Conservation (phyloP, 805 yeast genomes). For the Lachancea meyersii region DNA sequence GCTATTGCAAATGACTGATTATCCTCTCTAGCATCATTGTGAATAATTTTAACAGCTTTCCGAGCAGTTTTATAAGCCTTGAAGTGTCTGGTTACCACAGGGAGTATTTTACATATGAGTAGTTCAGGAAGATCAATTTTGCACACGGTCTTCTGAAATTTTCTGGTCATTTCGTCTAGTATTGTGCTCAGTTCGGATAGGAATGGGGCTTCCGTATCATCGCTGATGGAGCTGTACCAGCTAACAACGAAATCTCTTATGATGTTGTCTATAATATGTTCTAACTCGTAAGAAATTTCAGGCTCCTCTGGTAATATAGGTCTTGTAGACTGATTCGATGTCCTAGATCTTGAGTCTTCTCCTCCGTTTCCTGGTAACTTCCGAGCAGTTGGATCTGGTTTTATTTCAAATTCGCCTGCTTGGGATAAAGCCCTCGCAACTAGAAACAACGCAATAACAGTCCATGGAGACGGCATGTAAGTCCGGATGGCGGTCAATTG, state of each 20-base stretch:
- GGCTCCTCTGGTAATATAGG: constrained; percentile 11
- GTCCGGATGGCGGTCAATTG: neutral
- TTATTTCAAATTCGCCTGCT: neutral
- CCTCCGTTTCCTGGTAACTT: neutral
- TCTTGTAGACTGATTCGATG: constrained; percentile 3
- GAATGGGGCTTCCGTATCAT: constrained; percentile 29
- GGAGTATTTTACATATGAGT: constrained; percentile 52
- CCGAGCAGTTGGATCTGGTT: neutral
- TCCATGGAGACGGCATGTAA: neutral
- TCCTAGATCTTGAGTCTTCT: neutral
- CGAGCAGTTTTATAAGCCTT: constrained; percentile 42
- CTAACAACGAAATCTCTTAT: constrained; percentile 46
- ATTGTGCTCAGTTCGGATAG: constrained; percentile 39
- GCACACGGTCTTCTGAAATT: constrained; percentile 39
- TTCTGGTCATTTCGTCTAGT: constrained; percentile 37
- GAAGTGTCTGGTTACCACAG: constrained; percentile 62
- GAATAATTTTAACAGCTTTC: constrained; percentile 25
- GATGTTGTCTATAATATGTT: constrained; percentile 41
- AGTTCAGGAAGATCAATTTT: constrained; percentile 50
- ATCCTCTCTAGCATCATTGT: constrained; percentile 31
- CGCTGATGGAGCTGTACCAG: constrained; percentile 49
- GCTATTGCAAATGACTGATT: constrained; percentile 33
- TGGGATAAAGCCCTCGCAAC: no score
- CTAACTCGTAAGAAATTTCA: constrained; percentile 37
- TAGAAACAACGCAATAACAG: neutral